Evolutionary conservation across 495 filamentous ascomycete genomes (phyloP), one percentile per base, ranked within the genome.

Genomic region (Penicillium lividum): DNA sequence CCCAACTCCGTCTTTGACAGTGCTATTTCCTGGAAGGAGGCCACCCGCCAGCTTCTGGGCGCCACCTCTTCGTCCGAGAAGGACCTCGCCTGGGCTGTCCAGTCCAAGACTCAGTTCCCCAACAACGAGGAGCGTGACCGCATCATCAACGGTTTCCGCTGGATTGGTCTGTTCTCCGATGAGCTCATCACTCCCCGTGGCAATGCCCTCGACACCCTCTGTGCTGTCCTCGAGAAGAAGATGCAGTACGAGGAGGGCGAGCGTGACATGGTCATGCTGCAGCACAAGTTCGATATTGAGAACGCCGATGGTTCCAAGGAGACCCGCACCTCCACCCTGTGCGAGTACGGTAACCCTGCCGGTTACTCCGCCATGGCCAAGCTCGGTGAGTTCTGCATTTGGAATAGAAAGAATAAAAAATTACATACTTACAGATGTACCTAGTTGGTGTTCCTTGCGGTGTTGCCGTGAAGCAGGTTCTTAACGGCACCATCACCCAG

Each of bases 271-370:
- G 84, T 86, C 53, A 90, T 94, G 83, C 84, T 97, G 40, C 91
- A 95, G 77, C 94, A 98, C 82, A 91, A 89, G 71, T 97, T 97
- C 71, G 88, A 87, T 70, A 90, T 97, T 65, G 89, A 97, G 80
- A 73, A 87, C 68, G 84, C 84, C 69, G 90, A 97, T 66, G 88
- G 87, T 59, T 78, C 69, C 56, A 76, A 84, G 70, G 88, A 96
- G 81, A 90, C 84, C 38, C 80, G 86, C 45, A 92, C 90, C 7
- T 88, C 84, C 40, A 97, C 93, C 11, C 83, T 97, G 7, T 81
- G 80, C 73, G 93, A 95, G 70, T 96, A 96, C 69, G 93, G 94
- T 65, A 86, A 86, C 64, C 87, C 89, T 9, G 80, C 82, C 51
- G 88, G 90, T 27, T 96, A 94, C 79, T 89, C 84, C 7, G 88